These are phyloP conservation scores for Globisporangium recalcitrans DNA, from an alignment of 352 stramenopile genomes.

Conservation along the genomic window DNA sequence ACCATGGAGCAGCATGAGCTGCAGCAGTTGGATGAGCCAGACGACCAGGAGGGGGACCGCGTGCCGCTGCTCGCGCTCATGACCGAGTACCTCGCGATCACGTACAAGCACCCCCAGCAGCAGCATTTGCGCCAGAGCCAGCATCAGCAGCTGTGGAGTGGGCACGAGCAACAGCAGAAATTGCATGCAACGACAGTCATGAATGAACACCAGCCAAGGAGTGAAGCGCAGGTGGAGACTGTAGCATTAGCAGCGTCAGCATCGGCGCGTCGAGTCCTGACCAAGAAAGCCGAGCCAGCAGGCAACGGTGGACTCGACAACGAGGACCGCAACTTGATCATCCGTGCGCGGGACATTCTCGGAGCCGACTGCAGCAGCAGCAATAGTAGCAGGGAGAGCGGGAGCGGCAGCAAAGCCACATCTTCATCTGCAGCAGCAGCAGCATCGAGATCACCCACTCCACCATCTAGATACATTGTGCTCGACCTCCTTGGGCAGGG, in stretches of 20 bases:
- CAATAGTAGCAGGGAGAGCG: neutral
- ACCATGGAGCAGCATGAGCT: constrained; percentile 9
- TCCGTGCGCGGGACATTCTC: constrained; percentile 36
- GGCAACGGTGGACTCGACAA: constrained; percentile 43
- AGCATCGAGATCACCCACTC: too few relatives aligned
- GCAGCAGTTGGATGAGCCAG: constrained; percentile 3
- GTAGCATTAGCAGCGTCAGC: neutral
- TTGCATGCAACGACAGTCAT: neutral
- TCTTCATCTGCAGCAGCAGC: constrained; percentile 9
- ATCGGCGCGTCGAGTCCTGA: constrained; percentile 25
- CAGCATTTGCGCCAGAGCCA: too few relatives aligned
- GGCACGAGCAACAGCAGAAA: neutral
- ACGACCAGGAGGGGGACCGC: neutral
- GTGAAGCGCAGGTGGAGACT: neutral
- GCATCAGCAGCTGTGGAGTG: neutral
- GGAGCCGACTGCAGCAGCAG: neutral
- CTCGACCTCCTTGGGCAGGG: constrained; percentile 92
- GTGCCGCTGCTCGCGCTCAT: constrained; percentile 19
- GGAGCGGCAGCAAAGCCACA: neutral
- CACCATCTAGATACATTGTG: constrained; percentile 64
- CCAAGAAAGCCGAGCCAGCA: constrained; percentile 32
- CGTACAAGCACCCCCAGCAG: constrained; percentile 22
- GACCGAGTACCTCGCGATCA: constrained; percentile 24
- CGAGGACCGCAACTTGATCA: constrained; percentile 45
- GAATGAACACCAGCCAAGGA: neutral